These are phyloP conservation scores for Rutidosis leptorrhynchoides DNA, from an alignment of 129 eudicot genomes.

Conservation along the genomic window DNA sequence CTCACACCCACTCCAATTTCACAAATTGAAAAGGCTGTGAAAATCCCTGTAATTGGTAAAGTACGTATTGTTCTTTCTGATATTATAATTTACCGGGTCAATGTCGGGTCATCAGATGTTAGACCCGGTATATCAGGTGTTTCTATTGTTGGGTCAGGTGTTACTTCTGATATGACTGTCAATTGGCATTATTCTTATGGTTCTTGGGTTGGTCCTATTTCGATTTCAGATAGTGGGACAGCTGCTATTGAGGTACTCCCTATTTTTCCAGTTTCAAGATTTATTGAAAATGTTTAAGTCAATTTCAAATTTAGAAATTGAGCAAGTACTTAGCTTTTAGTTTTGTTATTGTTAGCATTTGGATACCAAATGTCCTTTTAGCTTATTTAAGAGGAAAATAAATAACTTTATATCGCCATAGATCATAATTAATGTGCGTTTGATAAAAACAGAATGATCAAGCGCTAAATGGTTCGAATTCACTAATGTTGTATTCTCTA, in stretches of 20 bases:
- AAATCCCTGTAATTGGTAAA: constrained; percentile 50
- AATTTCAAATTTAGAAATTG: neutral
- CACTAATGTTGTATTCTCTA: too few species aligned
- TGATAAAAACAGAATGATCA: too few species aligned
- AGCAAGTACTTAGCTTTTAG: constrained; percentile 1
- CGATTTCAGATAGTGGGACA: constrained; percentile 47
- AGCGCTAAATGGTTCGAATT: too few species aligned
- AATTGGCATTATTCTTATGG: constrained; percentile 54
- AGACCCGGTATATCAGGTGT: constrained; percentile 41
- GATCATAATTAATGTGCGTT: too few species aligned
- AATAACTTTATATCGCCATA: too few species aligned
- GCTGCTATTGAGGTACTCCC: constrained; percentile 65
- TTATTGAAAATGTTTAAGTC: neutral
- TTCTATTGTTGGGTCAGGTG: constrained; percentile 37
- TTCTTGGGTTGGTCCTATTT: constrained; percentile 44
- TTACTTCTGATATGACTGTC: constrained; percentile 38
- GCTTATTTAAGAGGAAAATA: too few species aligned
- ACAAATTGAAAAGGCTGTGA: constrained; percentile 24
- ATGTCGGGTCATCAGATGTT: constrained; percentile 40
- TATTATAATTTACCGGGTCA: constrained; percentile 34
- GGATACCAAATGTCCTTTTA: too few species aligned
- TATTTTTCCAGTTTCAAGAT: neutral
- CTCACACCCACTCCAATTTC: constrained; percentile 44
- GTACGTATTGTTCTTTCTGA: constrained; percentile 42
- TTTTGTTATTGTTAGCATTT: too few species aligned